These are phyloP conservation scores for Colletotrichum sp. DNA, from an alignment of 2,329 filamentous ascomycete species.

Conservation along the genomic window DNA sequence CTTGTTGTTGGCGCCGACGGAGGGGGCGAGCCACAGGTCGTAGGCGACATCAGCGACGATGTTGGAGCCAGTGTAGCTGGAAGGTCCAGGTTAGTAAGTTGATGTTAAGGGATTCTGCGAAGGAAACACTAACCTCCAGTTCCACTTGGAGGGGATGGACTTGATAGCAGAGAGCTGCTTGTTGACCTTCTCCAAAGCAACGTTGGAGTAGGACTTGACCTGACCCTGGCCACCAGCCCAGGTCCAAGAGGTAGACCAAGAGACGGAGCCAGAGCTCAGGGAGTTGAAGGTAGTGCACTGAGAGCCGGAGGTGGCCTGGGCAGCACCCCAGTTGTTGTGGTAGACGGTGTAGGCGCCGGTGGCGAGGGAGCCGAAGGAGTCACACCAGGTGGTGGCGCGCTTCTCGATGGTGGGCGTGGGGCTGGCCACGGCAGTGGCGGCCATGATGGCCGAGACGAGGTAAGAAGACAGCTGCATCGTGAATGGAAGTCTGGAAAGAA, in stretches of 20 bases:
- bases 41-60: conserved; percentile 62
- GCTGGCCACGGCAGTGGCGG: conserved; percentile 28
- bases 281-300: conserved; percentile 47
- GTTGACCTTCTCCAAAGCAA: conserved; percentile 38
- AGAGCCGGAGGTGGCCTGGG: conserved; percentile 32
- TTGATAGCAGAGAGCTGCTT: conserved; percentile 38
- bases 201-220: conserved; percentile 52
- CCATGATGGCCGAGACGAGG: conserved; percentile 31
- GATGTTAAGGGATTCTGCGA: rapidly evolving
- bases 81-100: not conserved
- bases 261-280: conserved; percentile 34
- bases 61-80: conserved; percentile 47
- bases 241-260: conserved; percentile 45
- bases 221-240: conserved; percentile 41
- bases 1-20: conserved; percentile 47
- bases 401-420: conserved; percentile 35
- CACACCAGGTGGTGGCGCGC: conserved; percentile 39
- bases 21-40: conserved; percentile 58
- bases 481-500: not conserved
- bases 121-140: conserved; percentile 27
- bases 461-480: conserved; percentile 14
- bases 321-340: conserved; percentile 56
- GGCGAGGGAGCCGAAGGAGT: conserved; percentile 38
- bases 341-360: conserved; percentile 51
- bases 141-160: conserved; percentile 38